Conservation (phyloP, 2,329 filamentous ascomycete genomes). For the Colletotrichum sp. region DNA sequence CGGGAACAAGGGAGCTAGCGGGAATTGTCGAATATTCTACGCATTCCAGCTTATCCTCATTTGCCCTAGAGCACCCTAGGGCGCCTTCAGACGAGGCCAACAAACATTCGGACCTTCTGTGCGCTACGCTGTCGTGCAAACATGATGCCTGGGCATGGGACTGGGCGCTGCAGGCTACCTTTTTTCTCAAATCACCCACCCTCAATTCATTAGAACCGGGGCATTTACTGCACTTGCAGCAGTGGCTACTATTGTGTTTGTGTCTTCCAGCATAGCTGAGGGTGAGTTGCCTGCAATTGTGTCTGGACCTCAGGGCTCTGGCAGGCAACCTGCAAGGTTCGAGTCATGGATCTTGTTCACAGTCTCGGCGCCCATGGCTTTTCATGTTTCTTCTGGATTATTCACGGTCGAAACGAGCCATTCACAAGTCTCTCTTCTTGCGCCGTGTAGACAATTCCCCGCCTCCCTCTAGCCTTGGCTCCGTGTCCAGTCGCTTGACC, state of each 20-base stretch:
- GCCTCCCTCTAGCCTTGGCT: background rate
- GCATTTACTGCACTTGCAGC: background rate
- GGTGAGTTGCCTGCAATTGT: background rate
- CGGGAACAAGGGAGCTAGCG: background rate
- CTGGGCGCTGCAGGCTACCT: background rate
- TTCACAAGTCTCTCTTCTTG: background rate
- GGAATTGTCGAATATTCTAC: background rate
- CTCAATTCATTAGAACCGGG: background rate
- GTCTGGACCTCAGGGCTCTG: background rate
- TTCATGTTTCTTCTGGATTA: background rate
- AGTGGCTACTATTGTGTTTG: background rate
- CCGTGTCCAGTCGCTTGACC: background rate
- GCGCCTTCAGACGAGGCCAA: background rate
- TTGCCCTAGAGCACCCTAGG: background rate
- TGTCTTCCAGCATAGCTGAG: background rate
- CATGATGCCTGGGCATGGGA: background rate
- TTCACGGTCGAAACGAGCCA: background rate
- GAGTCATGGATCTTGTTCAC: background rate
- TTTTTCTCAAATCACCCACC: background rate
- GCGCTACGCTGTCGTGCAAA: background rate
- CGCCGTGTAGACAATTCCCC: background rate
- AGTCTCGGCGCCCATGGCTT: background rate
- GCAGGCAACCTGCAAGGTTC: background rate
- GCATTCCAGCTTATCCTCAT: background rate
- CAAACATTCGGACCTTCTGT: background rate